Conservation (phyloP, 805 yeast genomes). For the Kazachstania africana region DNA sequence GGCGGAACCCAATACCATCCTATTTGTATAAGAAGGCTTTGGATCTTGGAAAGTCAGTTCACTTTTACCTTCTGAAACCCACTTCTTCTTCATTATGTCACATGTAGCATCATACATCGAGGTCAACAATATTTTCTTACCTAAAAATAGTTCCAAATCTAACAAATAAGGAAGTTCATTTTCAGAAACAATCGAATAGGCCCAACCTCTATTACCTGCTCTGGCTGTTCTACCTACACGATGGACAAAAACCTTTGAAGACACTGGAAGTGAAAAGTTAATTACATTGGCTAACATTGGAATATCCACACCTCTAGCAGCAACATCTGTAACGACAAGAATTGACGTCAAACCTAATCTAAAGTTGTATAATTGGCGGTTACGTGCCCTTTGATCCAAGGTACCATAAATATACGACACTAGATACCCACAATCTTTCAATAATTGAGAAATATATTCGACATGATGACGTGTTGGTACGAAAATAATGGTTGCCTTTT, state of each 20-base stretch:
- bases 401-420: constrained; percentile 89
- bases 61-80: constrained; percentile 29
- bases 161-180: constrained; percentile 80
- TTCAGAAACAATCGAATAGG: constrained; percentile 78
- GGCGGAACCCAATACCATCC: constrained; percentile 72
- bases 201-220: constrained; percentile 98
- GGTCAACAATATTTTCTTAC: constrained; percentile 64
- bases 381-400: constrained; percentile 89
- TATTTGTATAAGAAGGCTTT: constrained; percentile 54
- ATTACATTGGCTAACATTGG: constrained; percentile 92
- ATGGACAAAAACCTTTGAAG: constrained; percentile 89
- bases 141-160: constrained; percentile 83
- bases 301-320: constrained; percentile 98
- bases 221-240: constrained; percentile 99
- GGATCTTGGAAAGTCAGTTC: constrained; percentile 36
- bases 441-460: constrained; percentile 66
- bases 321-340: constrained; percentile 95
- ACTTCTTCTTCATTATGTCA: constrained; percentile 37
- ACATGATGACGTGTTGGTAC: constrained; percentile 98
- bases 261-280: constrained; percentile 80
- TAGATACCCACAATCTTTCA: constrained; percentile 72
- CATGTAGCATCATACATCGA: constrained; percentile 55
- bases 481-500: constrained; percentile 78
- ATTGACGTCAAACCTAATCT: constrained; percentile 72
- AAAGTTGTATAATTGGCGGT: constrained; percentile 74